Evolutionary conservation across 106 monocot species (phyloP).

Genomic region (Allium sativum): DNA sequence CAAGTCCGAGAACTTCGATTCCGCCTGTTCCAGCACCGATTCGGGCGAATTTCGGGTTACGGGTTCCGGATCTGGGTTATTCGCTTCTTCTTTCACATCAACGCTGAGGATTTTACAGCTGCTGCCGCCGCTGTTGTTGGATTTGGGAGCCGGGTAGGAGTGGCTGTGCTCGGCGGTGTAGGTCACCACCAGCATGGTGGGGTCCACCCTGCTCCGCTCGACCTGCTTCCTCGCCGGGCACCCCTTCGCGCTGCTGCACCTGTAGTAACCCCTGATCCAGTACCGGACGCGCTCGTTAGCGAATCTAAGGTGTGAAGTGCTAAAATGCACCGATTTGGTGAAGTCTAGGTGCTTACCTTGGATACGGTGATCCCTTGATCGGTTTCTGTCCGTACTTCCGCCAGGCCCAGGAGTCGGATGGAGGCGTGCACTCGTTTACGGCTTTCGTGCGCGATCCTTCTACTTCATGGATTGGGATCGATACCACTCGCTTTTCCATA

Average conservation of each 20-base stretch:
- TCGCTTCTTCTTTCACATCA: background rate
- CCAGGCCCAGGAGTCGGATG: slow-evolving; percentile 26
- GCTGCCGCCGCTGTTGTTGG: background rate
- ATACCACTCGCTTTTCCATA: slow-evolving; percentile 19
- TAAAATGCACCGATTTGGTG: background rate
- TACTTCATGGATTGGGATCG: slow-evolving; percentile 9
- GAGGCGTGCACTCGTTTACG: slow-evolving; percentile 8
- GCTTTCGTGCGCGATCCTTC: slow-evolving; percentile 4
- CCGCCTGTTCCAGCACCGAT: slow-evolving; percentile 8
- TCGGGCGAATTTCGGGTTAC: background rate
- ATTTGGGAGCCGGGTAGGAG: slow-evolving; percentile 32
- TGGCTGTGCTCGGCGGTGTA: slow-evolving; percentile 72
- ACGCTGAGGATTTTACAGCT: background rate
- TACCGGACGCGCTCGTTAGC: background rate
- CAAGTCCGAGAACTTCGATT: slow-evolving; percentile 17
- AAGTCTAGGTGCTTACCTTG: slow-evolving; percentile 6
- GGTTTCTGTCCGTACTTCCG: slow-evolving; percentile 33
- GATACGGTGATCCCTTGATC: slow-evolving; percentile 30
- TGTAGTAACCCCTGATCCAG: slow-evolving; percentile 47
- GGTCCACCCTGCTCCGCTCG: slow-evolving; percentile 56
- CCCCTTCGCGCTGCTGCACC: slow-evolving; percentile 64
- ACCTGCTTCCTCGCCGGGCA: slow-evolving; percentile 63
- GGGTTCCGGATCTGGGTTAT: slow-evolving; percentile 1
- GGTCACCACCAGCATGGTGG: slow-evolving; percentile 46
- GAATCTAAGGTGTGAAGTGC: background rate